Evolutionary conservation across 1,284 basidiomycete species (phyloP), one percentile per base, ranked within the genome.

Genomic region (Golubevia sp.): DNA sequence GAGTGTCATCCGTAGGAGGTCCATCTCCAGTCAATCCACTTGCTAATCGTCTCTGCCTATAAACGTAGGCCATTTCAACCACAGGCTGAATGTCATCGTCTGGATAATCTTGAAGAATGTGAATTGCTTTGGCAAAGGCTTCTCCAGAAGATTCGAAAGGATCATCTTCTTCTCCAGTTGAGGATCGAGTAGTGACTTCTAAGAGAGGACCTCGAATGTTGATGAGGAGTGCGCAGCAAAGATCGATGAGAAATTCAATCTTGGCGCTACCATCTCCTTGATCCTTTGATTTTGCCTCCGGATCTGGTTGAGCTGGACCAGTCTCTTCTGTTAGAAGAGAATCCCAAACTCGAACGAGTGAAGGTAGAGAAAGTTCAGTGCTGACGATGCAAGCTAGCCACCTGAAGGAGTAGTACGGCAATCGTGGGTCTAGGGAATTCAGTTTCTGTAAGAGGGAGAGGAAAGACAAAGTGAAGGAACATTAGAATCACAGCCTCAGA

Each of bases 361-460:
- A 74, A 0, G 70, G 73, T 4, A 75, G 58, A 0, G 76, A 68
- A 13, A 82, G 67, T 58, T 81, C 77, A 7, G 76, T 76, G 62
- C 77, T 73, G 30, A 77, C 60, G 0, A 82, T 58, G 38, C 77
- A 80, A 2, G 74, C 74, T 23, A 83, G 66, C 79, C 79, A 83
- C 8, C 79, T 69, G 21, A 82, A 68, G 21, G 80, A 77, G 55
- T 79, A 83, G 66, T 79, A 82, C 0, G 79, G 77, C 8, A 74
- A 59, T 15, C 70, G 66, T 8, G 80, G 80, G 34, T 81, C 77
- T 3, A 82, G 69, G 7, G 64, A 64, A 15, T 53, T 53, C 27
- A 25, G n/a, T 25, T 53, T 44, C 38, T 44, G 38, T 18, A 18
- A 13, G 18, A 66, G 51, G 25, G 58, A 49, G 27, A 1, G 20